Evolutionary conservation across 371 early-diverging fungal genomes (phyloP), one percentile per base, ranked within the genome.

Genomic region (Rhizopus arrhizus): DNA sequence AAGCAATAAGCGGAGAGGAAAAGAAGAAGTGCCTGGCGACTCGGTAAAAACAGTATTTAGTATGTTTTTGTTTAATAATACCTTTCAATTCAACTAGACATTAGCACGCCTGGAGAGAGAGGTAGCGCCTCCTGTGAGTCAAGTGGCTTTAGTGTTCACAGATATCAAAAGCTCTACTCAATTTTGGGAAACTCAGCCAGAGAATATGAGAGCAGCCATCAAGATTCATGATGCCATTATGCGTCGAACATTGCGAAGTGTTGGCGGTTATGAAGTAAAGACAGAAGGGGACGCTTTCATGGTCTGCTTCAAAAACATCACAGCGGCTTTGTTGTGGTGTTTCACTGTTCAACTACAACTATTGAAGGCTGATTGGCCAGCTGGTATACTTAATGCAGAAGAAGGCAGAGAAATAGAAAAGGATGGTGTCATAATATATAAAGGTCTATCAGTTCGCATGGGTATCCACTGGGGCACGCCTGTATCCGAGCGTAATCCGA

Each of bases 201-300:
- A 82, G 16, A 91, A 91, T 3, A 96, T 96, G 97, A 82, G 89
- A 46, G 77, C 85, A 36, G 92, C 95, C 6, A 90, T 94, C 71
- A 90, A 91, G 70, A 85, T 87, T 28, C 97, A 96, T 72, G 94
- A 95, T 70, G 61, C 69, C 16, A 82, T 89, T 7, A 92, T 96
- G 92, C 82, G 96, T 7, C 81, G 89, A 51, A 83, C 89, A 42
- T 77, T 96, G 48, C 83, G 90, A 45, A 83, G 81, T 36, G 86
- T 89, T 35, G 93, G 94, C 40, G 97, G 97, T 16, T 96, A 95
- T 63, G 97, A 96, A 69, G 97, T 96, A 49, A 95, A 95, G 68
- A 95, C 95, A 4, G 97, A 96, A 80, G 97, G 97, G 45, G 97
- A 96, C 67, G 94, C 95, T 4, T 91, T 95, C 70, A 95, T 95